Conservation (phyloP, 2,329 filamentous ascomycete genomes). For the Leptographium wingfieldii region DNA sequence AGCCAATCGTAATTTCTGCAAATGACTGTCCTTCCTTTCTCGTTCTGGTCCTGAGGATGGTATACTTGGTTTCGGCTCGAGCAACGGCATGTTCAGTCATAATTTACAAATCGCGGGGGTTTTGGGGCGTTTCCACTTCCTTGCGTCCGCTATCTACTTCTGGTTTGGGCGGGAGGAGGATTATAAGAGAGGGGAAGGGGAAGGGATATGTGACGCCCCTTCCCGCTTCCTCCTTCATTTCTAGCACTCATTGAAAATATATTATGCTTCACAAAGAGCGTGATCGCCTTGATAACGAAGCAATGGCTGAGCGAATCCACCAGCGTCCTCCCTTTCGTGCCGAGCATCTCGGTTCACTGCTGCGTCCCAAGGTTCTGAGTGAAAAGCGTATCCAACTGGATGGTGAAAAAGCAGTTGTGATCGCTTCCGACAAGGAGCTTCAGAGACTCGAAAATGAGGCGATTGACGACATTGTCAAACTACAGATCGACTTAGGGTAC, state of each 20-base stretch:
- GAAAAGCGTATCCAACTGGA: conserved; percentile 25
- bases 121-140: background rate
- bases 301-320: conserved; percentile 11
- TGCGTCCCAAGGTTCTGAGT: conserved; percentile 54
- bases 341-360: conserved; percentile 62
- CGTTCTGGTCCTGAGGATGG: too few species aligned
- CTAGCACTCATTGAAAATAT: background rate
- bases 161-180: background rate
- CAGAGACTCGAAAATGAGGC: conserved; percentile 41
- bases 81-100: conserved; percentile 3
- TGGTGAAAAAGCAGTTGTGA: conserved; percentile 23
- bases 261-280: background rate
- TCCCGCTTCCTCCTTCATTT: background rate
- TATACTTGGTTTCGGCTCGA: background rate
- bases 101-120: conserved; percentile 7
- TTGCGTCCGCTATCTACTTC: background rate
- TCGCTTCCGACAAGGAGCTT: conserved; percentile 30
- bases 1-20: too few species aligned
- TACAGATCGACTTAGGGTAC: conserved; percentile 45
- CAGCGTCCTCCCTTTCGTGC: conserved; percentile 32
- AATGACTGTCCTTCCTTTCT: too few species aligned
- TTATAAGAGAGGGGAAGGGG: background rate
- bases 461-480: conserved; percentile 45
- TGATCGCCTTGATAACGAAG: background rate
- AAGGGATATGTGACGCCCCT: background rate